phyloP scores from a whole-genome alignment of 768 basidiomycete genomes.

The Lactarius hatsudake region DNA sequence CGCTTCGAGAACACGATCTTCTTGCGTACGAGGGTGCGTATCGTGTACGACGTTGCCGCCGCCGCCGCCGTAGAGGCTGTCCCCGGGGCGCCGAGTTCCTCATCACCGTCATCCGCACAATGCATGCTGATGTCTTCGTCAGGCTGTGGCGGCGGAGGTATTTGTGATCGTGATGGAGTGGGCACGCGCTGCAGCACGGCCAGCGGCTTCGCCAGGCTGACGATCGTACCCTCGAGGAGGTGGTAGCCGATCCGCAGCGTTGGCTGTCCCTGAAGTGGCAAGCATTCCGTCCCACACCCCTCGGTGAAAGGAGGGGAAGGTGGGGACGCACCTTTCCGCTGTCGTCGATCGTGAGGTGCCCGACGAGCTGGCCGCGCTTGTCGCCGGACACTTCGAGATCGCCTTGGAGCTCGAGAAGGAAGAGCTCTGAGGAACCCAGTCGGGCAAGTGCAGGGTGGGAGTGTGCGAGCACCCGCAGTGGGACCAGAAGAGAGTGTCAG shows the following conservation, averaged over 20 bases:
- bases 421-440: constrained; percentile 75
- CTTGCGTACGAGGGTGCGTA: constrained; percentile 69
- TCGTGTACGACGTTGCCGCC: constrained; percentile 30
- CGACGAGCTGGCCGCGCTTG: constrained; percentile 70
- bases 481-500: constrained; percentile 42
- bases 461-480: constrained; percentile 34
- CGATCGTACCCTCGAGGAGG: constrained; percentile 83
- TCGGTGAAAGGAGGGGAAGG: background rate
- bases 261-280: constrained; percentile 57
- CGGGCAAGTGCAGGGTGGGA: constrained; percentile 65
- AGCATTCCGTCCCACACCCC: background rate
- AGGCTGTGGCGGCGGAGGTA: background rate
- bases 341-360: constrained; percentile 66
- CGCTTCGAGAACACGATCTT: constrained; percentile 84
- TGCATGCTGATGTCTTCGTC: constrained; percentile 26
- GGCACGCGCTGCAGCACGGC: constrained; percentile 61
- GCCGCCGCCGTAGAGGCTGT: constrained; percentile 17
- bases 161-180: constrained; percentile 23
- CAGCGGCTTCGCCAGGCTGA: constrained; percentile 71
- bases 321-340: constrained; percentile 43
- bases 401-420: constrained; percentile 88
- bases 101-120: constrained; percentile 26
- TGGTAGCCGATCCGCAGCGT: constrained; percentile 86
- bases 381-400: constrained; percentile 69
- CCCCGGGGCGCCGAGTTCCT: background rate